Evolutionary conservation across 331 rosid genomes (phyloP).

Genomic region (Pyrus hybrid): DNA sequence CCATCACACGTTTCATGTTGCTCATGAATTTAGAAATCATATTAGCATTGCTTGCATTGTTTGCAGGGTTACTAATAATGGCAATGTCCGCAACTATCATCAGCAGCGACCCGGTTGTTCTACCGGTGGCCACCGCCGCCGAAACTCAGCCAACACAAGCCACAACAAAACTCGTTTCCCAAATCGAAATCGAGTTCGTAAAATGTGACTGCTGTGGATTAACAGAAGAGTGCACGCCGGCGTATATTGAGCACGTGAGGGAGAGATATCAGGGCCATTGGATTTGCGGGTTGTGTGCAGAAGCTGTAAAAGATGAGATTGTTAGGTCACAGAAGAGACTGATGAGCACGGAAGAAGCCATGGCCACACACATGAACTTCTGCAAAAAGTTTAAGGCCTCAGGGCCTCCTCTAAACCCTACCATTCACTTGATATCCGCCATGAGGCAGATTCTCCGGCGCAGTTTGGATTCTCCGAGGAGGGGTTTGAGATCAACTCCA

Average conservation of each 20-base stretch:
- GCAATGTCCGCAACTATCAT: constrained; percentile 65
- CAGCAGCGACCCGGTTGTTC: constrained; percentile 31
- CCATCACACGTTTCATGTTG: neutral
- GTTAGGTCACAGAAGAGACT: constrained; percentile 66
- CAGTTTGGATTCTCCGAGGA: constrained; percentile 76
- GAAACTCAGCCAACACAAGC: neutral
- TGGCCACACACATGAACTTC: constrained; percentile 66
- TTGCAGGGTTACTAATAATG: constrained; percentile 39
- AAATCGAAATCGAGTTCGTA: constrained; percentile 61
- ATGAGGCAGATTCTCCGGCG: constrained; percentile 78
- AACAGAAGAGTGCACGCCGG: constrained; percentile 89
- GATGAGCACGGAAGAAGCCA: constrained; percentile 81
- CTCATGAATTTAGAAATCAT: neutral
- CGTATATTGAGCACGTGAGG: constrained; percentile 65
- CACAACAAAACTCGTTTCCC: constrained; percentile 27
- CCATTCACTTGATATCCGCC: constrained; percentile 75
- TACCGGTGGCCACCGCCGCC: neutral
- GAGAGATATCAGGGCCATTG: constrained; percentile 66
- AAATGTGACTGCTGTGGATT: constrained; percentile 86
- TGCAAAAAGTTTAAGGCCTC: constrained; percentile 61
- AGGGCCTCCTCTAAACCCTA: constrained; percentile 65
- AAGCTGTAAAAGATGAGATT: constrained; percentile 83
- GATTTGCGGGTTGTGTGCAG: constrained; percentile 91
- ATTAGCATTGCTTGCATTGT: neutral
- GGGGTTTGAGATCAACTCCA: constrained; percentile 48